These are phyloP conservation scores for Candida lessepsii DNA, from an alignment of 805 yeast species.

Conservation along the genomic window DNA sequence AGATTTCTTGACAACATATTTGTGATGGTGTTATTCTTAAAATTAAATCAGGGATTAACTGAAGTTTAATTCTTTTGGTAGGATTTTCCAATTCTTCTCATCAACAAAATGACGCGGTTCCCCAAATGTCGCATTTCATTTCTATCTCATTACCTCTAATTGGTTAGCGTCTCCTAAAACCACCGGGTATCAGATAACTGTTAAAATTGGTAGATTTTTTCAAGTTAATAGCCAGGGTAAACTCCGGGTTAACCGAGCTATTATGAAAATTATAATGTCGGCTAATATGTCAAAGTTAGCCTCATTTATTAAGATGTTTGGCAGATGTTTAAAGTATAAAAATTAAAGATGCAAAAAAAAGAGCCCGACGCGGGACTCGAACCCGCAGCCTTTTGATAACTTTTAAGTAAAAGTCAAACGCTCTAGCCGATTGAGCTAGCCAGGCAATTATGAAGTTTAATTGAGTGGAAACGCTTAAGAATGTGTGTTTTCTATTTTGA, in stretches of 20 bases:
- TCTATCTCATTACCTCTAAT: constrained; percentile 3
- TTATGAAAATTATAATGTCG: too few relatives aligned
- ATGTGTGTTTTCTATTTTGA: too few relatives aligned
- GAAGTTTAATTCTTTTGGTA: constrained; percentile 1
- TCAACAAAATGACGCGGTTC: constrained; percentile 4
- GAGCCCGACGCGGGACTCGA: constrained; percentile 25
- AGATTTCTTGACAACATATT: constrained; percentile 19
- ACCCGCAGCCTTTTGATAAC: constrained; percentile 24
- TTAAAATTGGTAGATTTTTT: too few relatives aligned
- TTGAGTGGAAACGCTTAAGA: too few relatives aligned
- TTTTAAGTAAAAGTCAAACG: constrained; percentile 22
- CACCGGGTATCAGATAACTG: too few relatives aligned
- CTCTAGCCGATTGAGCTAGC: constrained; percentile 23
- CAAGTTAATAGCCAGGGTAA: too few relatives aligned
- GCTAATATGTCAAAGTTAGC: neutral
- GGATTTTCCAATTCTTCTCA: constrained; percentile 4
- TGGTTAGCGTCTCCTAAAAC: constrained; percentile 5
- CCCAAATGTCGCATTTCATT: constrained; percentile 6
- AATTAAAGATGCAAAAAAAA: constrained; percentile 6
- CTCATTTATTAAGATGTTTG: too few relatives aligned
- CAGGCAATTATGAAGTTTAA: too few relatives aligned
- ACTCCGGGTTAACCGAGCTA: too few relatives aligned
- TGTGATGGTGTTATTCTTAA: neutral
- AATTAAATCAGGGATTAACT: neutral
- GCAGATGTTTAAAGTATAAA: too few relatives aligned